Percentiles rank a stretch among this genome's conserved stretches.
Conservation (phyloP, 2,329 filamentous ascomycete species). For the Cladophialophora immunda region DNA sequence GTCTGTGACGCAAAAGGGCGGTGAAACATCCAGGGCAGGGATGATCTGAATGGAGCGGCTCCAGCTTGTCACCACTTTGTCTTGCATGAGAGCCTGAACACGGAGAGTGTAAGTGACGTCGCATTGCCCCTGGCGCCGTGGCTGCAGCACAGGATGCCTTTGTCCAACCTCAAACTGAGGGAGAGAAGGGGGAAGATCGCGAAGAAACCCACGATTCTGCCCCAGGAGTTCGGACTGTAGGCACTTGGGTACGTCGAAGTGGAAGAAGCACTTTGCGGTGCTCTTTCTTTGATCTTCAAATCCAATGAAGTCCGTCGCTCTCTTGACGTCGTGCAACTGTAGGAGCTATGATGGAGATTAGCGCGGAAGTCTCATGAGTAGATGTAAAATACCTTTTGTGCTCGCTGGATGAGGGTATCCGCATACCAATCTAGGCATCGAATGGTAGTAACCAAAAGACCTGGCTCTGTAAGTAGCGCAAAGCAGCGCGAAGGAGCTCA, state of each 20-base stretch:
- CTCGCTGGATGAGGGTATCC: not conserved
- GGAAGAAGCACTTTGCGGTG: conserved; percentile 3
- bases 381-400: not conserved
- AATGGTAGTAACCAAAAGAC: not conserved
- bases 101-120: not conserved
- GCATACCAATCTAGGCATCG: not conserved
- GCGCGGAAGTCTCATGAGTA: not conserved
- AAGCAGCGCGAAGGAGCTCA: not conserved
- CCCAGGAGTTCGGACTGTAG: not conserved
- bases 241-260: not conserved
- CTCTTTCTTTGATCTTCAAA: not conserved
- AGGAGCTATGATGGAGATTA: not conserved
- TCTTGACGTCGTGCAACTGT: not conserved
- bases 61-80: not conserved
- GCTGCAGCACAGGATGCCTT: not conserved
- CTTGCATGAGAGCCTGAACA: not conserved
- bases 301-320: not conserved
- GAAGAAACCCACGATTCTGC: not conserved
- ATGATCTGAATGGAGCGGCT: not conserved
- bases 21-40: not conserved
- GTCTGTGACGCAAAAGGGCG: not conserved
- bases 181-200: not conserved
- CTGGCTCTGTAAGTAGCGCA: not conserved
- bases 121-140: not conserved
- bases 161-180: not conserved